Conservation (phyloP, 2,329 filamentous ascomycete species). For the Botrytis cinerea region DNA sequence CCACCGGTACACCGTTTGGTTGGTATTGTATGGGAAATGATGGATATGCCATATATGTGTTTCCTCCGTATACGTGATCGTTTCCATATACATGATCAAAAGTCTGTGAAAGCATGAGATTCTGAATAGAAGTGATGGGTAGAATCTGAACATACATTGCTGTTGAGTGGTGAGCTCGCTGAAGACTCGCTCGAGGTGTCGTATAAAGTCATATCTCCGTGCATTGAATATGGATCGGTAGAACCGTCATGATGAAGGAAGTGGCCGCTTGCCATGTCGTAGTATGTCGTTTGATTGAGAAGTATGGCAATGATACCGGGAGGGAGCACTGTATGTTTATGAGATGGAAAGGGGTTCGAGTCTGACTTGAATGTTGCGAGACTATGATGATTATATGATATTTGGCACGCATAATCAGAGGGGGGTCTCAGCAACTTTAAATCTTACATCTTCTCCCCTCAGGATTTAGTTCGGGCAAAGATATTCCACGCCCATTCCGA, state of each 20-base stretch:
- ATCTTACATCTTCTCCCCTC: conserved; percentile 16
- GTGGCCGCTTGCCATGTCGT: conserved; percentile 35
- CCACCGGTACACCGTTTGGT: conserved; percentile 33
- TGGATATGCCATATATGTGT: conserved; percentile 37
- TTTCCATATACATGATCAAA: conserved; percentile 29
- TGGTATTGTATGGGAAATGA: conserved; percentile 39
- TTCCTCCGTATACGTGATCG: conserved; percentile 36
- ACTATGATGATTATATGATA: conserved; percentile 10
- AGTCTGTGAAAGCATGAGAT: conserved; percentile 26
- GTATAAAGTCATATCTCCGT: conserved; percentile 37
- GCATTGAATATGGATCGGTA: conserved; percentile 32
- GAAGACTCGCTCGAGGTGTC: conserved; percentile 42
- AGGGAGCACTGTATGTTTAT: background rate
- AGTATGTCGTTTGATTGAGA: background rate
- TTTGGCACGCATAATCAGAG: background rate
- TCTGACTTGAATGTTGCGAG: background rate
- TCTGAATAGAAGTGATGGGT: background rate
- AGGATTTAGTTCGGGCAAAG: conserved; percentile 16
- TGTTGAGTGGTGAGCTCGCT: conserved; percentile 39
- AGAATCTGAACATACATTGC: conserved; percentile 33
- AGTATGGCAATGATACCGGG: background rate
- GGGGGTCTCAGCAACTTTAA: conserved; percentile 19
- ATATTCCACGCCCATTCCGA: conserved; percentile 13
- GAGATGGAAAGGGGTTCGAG: background rate
- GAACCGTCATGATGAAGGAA: conserved; percentile 30